Evolutionary conservation across 1,284 basidiomycete species (phyloP).

Genomic region (Schizophyllum commune): DNA sequence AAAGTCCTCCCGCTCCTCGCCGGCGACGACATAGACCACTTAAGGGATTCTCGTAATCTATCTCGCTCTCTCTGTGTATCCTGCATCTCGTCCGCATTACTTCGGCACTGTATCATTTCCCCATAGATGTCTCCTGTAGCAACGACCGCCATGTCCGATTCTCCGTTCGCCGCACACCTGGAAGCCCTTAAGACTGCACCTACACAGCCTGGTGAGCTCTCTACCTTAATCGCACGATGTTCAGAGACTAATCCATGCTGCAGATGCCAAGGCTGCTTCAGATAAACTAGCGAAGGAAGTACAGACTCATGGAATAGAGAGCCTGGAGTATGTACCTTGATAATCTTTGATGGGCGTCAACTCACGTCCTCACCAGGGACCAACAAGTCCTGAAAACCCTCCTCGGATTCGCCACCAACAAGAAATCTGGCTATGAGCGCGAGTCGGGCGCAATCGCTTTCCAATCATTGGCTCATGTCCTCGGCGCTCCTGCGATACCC

Average conservation of each 20-base stretch:
- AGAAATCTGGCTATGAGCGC: conserved; percentile 88
- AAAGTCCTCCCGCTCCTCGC: background rate
- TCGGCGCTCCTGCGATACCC: conserved; percentile 77
- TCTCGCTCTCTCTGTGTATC: background rate
- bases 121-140: conserved; percentile 49
- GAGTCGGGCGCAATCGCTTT: conserved; percentile 87
- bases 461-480: conserved; percentile 65
- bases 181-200: conserved; percentile 63
- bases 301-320: conserved; percentile 52
- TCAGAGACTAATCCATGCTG: conserved; percentile 5
- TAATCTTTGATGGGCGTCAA: conserved; percentile 6
- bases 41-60: background rate
- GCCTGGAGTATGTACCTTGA: conserved; percentile 45
- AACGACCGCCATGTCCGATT: conserved; percentile 34
- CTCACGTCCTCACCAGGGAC: conserved; percentile 37
- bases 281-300: conserved; percentile 71
- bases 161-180: conserved; percentile 44
- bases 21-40: background rate
- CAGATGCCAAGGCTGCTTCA: conserved; percentile 75
- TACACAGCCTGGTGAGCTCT: conserved; percentile 57
- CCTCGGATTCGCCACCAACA: conserved; percentile 72
- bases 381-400: conserved; percentile 57
- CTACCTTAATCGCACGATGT: conserved; percentile 5
- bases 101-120: conserved; percentile 15
- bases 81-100: conserved; percentile 6